These are phyloP conservation scores for Coprinellus micaceus DNA, from an alignment of 768 basidiomycete species.

Conservation along the genomic window DNA sequence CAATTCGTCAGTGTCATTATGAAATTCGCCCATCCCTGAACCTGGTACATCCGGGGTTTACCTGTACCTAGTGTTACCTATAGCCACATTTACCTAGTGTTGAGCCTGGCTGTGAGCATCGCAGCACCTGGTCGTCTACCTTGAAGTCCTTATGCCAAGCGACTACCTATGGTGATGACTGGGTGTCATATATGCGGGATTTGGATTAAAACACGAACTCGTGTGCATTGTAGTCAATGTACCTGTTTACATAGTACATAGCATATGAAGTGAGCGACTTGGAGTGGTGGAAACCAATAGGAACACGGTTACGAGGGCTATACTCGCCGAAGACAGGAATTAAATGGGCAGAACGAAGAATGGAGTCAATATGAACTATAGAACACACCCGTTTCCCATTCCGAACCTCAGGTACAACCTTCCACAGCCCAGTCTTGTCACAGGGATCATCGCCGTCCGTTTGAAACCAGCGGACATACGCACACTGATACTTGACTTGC, in stretches of 20 bases:
- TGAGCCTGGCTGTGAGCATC: too few relatives aligned
- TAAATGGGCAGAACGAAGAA: slow-evolving; percentile 12
- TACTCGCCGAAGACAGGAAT: slow-evolving; percentile 1
- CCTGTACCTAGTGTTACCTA: too few relatives aligned
- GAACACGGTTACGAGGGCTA: neutral
- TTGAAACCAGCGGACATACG: slow-evolving; percentile 29
- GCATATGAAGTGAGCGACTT: slow-evolving; percentile 7
- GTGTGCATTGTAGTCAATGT: slow-evolving; percentile 16
- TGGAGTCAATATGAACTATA: slow-evolving; percentile 13
- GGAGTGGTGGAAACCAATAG: neutral
- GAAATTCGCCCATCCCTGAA: too few relatives aligned
- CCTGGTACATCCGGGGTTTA: too few relatives aligned
- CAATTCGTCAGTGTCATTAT: too few relatives aligned
- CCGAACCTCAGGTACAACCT: slow-evolving; percentile 9
- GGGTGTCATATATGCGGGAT: too few relatives aligned
- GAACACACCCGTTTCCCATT: neutral
- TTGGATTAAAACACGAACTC: slow-evolving; percentile 2
- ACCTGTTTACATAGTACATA: slow-evolving; percentile 14
- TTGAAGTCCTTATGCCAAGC: too few relatives aligned
- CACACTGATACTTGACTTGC: slow-evolving; percentile 19
- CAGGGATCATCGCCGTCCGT: slow-evolving; percentile 18
- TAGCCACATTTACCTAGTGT: too few relatives aligned
- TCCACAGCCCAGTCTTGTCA: slow-evolving; percentile 20
- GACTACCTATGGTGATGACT: too few relatives aligned
- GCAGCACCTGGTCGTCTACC: too few relatives aligned